These are phyloP conservation scores for Cladosporium halotolerans DNA, from an alignment of 2,329 filamentous ascomycete species.

Conservation along the genomic window DNA sequence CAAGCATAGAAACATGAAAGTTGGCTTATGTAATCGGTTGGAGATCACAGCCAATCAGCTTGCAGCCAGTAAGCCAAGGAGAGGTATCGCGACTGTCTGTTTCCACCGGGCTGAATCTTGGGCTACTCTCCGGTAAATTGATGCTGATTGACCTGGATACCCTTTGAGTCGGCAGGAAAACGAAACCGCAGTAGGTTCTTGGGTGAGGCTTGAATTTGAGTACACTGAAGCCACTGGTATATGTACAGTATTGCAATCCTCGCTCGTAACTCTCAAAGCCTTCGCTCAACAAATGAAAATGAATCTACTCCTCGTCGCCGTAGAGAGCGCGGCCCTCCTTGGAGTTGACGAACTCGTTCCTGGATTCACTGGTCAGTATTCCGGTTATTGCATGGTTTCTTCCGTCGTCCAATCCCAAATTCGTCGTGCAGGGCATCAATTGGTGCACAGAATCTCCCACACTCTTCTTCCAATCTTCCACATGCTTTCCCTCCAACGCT, in stretches of 20 bases:
- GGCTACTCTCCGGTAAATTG: too few species aligned
- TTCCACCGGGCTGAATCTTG: too few species aligned
- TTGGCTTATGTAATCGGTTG: neutral
- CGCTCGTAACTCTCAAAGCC: slow-evolving; percentile 3
- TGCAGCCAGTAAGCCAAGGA: neutral
- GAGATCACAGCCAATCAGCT: neutral
- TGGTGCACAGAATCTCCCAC: neutral
- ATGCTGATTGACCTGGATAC: too few species aligned
- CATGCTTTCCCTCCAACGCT: neutral
- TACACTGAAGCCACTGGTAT: neutral
- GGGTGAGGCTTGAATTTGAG: neutral
- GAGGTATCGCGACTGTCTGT: too few species aligned
- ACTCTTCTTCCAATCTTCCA: neutral
- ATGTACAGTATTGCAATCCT: slow-evolving; percentile 6
- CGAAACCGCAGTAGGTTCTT: too few species aligned
- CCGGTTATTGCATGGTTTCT: neutral
- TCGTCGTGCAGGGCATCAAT: neutral
- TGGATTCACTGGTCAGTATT: slow-evolving; percentile 30
- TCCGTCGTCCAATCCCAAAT: neutral
- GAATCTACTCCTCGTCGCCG: slow-evolving; percentile 36
- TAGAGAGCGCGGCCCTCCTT: slow-evolving; percentile 61
- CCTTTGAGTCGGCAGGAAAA: too few species aligned
- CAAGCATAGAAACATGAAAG: too few species aligned
- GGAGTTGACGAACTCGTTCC: slow-evolving; percentile 76
- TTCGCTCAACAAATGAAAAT: slow-evolving; percentile 3